Evolutionary conservation across 2,329 filamentous ascomycete species (phyloP).

Genomic region (Elsinoe ampelina): DNA sequence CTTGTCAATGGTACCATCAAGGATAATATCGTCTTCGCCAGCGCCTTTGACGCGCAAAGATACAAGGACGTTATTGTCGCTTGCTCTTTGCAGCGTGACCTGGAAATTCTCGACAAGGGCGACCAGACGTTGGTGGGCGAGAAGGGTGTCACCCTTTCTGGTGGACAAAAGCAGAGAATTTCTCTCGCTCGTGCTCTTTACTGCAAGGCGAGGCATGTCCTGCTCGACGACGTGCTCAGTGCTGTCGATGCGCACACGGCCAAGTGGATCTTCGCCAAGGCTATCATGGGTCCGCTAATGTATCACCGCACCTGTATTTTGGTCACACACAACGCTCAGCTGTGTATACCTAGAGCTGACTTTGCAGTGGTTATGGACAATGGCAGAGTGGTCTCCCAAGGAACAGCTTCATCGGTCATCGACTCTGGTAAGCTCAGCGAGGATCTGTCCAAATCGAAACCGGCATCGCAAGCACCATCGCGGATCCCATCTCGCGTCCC

Average conservation of each 20-base stretch:
- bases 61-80: constrained; percentile 84
- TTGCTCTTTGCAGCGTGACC: constrained; percentile 81
- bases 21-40: constrained; percentile 89
- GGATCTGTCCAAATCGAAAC: constrained; percentile 59
- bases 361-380: constrained; percentile 82
- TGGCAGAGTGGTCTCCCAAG: constrained; percentile 67
- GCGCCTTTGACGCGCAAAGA: constrained; percentile 64
- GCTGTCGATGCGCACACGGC: constrained; percentile 96
- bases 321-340: constrained; percentile 88
- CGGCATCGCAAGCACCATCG: constrained; percentile 61
- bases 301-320: constrained; percentile 79
- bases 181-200: constrained; percentile 96
- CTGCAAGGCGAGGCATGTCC: constrained; percentile 79
- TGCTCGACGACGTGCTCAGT: constrained; percentile 91
- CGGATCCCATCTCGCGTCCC: constrained; percentile 67
- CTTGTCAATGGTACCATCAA: constrained; percentile 91
- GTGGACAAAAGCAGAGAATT: constrained; percentile 95
- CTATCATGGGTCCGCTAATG: constrained; percentile 85
- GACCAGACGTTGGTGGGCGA: constrained; percentile 93
- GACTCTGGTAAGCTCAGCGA: constrained; percentile 83
- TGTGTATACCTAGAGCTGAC: constrained; percentile 72
- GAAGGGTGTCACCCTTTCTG: constrained; percentile 93
- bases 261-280: constrained; percentile 95
- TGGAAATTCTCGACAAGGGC: constrained; percentile 84
- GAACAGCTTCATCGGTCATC: constrained; percentile 68